Evolutionary conservation across 768 basidiomycete genomes (phyloP).

Genomic region (Gautieria morchelliformis): DNA sequence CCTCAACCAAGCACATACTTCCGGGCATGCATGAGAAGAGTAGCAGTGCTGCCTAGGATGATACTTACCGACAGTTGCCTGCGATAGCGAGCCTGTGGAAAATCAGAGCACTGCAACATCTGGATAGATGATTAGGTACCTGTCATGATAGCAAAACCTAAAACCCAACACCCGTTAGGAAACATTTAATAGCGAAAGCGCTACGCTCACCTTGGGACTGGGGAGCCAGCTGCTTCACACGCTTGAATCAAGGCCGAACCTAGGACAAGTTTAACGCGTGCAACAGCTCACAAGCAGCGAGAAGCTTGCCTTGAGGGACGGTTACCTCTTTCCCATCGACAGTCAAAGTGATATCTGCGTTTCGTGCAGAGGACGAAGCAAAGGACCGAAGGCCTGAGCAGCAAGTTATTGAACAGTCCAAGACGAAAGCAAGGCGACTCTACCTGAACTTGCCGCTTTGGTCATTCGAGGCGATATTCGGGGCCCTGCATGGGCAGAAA

Average conservation of each 20-base stretch:
- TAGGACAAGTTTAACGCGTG: slow-evolving; percentile 18
- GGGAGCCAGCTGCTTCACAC: slow-evolving; percentile 80
- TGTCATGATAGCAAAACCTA: slow-evolving; percentile 84
- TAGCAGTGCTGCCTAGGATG: slow-evolving; percentile 5
- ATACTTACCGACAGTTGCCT: slow-evolving; percentile 85
- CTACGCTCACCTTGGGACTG: slow-evolving; percentile 59
- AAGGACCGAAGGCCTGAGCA: slow-evolving; percentile 32
- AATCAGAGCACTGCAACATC: slow-evolving; percentile 15
- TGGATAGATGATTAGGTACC: slow-evolving; percentile 29
- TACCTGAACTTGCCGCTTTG: not conserved
- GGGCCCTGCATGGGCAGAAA: slow-evolving; percentile 2
- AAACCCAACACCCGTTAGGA: slow-evolving; percentile 1
- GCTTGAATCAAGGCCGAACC: slow-evolving; percentile 95
- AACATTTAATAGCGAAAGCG: not conserved
- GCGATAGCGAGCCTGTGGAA: slow-evolving; percentile 78
- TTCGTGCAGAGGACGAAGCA: slow-evolving; percentile 53
- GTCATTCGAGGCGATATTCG: slow-evolving; percentile 3
- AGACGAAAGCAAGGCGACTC: not conserved
- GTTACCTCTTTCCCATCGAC: slow-evolving; percentile 97
- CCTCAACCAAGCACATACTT: slow-evolving; percentile 98
- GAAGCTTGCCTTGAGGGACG: slow-evolving; percentile 73
- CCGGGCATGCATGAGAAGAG: not conserved
- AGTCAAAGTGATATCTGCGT: slow-evolving; percentile 82
- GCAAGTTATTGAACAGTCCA: not conserved
- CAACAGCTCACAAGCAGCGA: no score